phyloP scores from a whole-genome alignment of 805 yeast species.

The Komagataella mondaviorum region DNA sequence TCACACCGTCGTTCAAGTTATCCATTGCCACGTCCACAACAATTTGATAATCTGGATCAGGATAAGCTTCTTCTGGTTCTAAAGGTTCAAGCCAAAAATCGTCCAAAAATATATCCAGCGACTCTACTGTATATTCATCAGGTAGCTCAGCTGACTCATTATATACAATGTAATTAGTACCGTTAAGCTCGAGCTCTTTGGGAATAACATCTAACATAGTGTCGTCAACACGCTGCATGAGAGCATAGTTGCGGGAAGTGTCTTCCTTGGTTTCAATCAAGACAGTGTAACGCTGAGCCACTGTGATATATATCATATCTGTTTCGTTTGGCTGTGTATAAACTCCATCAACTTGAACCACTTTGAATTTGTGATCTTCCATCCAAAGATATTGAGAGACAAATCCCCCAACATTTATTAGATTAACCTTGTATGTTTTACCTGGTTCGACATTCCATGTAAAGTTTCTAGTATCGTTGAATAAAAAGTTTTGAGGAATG shows the following conservation, averaged over 20 bases:
- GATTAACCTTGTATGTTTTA: conserved; percentile 70
- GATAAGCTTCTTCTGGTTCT: conserved; percentile 36
- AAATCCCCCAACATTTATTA: conserved; percentile 83
- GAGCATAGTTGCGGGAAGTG: conserved; percentile 55
- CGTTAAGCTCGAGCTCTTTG: conserved; percentile 47
- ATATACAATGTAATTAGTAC: conserved; percentile 61
- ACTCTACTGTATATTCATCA: conserved; percentile 29
- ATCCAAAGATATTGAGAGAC: conserved; percentile 81
- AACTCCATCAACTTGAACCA: conserved; percentile 89
- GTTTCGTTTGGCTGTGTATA: conserved; percentile 67
- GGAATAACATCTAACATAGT: conserved; percentile 75
- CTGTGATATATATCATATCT: conserved; percentile 62
- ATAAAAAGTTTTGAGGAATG: conserved; percentile 67
- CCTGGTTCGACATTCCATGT: conserved; percentile 75
- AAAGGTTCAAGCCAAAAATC: conserved; percentile 68
- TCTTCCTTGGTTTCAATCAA: conserved; percentile 60
- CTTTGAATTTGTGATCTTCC: conserved; percentile 77
- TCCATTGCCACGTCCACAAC: conserved; percentile 73
- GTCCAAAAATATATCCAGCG: conserved; percentile 44
- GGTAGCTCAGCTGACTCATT: conserved; percentile 25
- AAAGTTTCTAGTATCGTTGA: conserved; percentile 70
- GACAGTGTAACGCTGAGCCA: conserved; percentile 85
- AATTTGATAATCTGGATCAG: conserved; percentile 57
- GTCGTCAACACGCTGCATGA: conserved; percentile 71
- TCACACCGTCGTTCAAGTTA: conserved; percentile 74